These are phyloP conservation scores for Prosopis cineraria DNA, from an alignment of 306 rosid genomes.

Conservation along the genomic window DNA sequence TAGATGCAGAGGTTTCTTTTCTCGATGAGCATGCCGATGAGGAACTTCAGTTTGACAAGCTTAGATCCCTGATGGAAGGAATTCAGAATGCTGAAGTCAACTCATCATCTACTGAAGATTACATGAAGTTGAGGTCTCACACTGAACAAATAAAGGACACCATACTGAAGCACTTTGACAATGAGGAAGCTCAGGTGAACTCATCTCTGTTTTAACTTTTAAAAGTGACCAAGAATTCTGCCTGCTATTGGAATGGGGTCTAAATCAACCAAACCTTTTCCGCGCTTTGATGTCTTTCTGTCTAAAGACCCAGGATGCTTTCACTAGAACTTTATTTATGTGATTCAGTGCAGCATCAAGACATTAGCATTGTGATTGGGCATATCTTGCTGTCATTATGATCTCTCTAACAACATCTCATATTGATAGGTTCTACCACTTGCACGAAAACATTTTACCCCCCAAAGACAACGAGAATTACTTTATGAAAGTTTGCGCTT, in stretches of 20 bases:
- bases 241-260: neutral
- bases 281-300: neutral
- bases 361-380: neutral
- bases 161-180: constrained; percentile 30
- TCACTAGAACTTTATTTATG: neutral
- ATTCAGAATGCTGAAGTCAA: constrained; percentile 32
- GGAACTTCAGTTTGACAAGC: constrained; percentile 36
- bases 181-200: constrained; percentile 41
- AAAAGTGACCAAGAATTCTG: constrained; percentile 21
- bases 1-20: constrained; percentile 31
- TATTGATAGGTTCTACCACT: constrained; percentile 69
- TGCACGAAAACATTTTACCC: constrained; percentile 67
- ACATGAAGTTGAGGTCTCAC: constrained; percentile 15
- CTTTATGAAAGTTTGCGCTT: constrained; percentile 66
- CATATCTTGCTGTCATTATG: constrained; percentile 24
- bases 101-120: constrained; percentile 30
- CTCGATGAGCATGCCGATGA: constrained; percentile 33
- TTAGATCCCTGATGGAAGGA: constrained; percentile 37
- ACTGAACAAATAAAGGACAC: constrained; percentile 38
- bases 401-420: constrained; percentile 22
- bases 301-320: neutral
- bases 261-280: neutral
- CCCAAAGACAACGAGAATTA: constrained; percentile 60
- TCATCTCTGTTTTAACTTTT: neutral
- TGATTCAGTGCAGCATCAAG: constrained; percentile 8